Percentiles rank a stretch among this genome's conserved stretches.
Conservation (phyloP, 495 filamentous ascomycete species). For the Hypoxylon rickii region DNA sequence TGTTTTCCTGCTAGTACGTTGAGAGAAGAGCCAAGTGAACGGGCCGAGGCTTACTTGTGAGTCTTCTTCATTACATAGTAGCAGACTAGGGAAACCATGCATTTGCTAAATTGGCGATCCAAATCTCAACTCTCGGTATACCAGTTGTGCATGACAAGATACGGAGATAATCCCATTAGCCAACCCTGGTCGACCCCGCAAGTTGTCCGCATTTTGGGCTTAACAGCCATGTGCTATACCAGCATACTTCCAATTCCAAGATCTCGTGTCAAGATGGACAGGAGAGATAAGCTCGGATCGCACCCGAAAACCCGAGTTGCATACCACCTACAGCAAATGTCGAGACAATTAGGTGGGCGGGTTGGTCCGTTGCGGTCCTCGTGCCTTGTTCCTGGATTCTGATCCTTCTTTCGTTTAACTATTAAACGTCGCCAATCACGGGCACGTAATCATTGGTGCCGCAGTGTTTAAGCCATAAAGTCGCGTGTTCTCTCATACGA, state of each 20-base stretch:
- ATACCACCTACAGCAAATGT: constrained; percentile 14
- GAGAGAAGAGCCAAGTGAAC: not conserved
- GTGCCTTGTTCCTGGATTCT: constrained; percentile 17
- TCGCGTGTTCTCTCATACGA: constrained; percentile 11
- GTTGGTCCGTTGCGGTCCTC: constrained; percentile 9
- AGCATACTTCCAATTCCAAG: constrained; percentile 15
- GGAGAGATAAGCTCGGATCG: constrained; percentile 11
- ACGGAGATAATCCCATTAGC: constrained; percentile 15
- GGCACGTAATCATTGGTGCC: constrained; percentile 11
- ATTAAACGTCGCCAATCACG: constrained; percentile 33
- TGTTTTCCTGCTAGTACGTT: not conserved
- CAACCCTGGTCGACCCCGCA: constrained; percentile 12
- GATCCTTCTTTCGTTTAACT: not conserved
- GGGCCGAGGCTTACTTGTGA: too few species aligned
- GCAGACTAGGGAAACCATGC: too few species aligned
- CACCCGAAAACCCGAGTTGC: constrained; percentile 18
- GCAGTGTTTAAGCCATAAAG: constrained; percentile 13
- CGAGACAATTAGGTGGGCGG: constrained; percentile 5
- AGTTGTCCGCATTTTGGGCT: constrained; percentile 1
- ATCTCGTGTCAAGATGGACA: constrained; percentile 7
- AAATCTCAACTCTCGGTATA: too few species aligned
- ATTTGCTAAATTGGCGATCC: constrained; percentile 25
- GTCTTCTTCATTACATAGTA: too few species aligned
- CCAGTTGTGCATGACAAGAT: constrained; percentile 7
- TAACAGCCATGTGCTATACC: constrained; percentile 15